These are phyloP conservation scores for Alloascoidea hylecoeti DNA, from an alignment of 805 yeast genomes.

Conservation along the genomic window DNA sequence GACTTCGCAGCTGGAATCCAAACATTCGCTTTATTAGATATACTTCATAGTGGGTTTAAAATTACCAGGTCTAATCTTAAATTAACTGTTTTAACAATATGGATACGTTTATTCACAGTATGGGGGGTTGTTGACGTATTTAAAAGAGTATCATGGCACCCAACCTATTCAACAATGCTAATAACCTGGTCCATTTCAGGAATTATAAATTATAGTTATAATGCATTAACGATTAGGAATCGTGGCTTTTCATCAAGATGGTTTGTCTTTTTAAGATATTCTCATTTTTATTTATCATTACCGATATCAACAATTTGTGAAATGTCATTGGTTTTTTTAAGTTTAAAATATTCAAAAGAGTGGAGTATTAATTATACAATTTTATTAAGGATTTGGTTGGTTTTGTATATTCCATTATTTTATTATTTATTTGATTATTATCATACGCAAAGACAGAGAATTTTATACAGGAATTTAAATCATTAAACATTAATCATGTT, in stretches of 20 bases:
- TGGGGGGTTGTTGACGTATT: slow-evolving; percentile 68
- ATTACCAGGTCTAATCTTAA: slow-evolving; percentile 41
- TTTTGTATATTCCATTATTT: background rate
- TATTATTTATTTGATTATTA: background rate
- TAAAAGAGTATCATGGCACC: slow-evolving; percentile 56
- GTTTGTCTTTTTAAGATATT: slow-evolving; percentile 68
- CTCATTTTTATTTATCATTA: slow-evolving; percentile 67
- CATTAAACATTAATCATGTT: too few species aligned
- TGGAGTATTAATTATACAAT: background rate
- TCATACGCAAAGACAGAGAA: background rate
- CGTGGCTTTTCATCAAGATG: slow-evolving; percentile 37
- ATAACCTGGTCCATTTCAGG: slow-evolving; percentile 92
- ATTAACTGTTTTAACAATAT: background rate
- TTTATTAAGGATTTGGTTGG: background rate
- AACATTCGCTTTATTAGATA: slow-evolving; percentile 67
- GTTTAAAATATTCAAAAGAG: slow-evolving; percentile 52
- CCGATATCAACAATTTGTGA: slow-evolving; percentile 89
- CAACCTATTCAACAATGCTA: slow-evolving; percentile 48
- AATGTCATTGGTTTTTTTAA: slow-evolving; percentile 48
- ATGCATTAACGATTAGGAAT: slow-evolving; percentile 49
- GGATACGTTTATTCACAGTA: slow-evolving; percentile 25
- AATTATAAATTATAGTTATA: slow-evolving; percentile 75
- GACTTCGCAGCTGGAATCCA: slow-evolving; percentile 54
- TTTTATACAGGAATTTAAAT: too few species aligned
- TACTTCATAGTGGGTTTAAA: slow-evolving; percentile 69